Percentiles rank a stretch among this genome's conserved stretches.
phyloP scores from a whole-genome alignment of 208 protist genomes.

The Leishmania tropica region DNA sequence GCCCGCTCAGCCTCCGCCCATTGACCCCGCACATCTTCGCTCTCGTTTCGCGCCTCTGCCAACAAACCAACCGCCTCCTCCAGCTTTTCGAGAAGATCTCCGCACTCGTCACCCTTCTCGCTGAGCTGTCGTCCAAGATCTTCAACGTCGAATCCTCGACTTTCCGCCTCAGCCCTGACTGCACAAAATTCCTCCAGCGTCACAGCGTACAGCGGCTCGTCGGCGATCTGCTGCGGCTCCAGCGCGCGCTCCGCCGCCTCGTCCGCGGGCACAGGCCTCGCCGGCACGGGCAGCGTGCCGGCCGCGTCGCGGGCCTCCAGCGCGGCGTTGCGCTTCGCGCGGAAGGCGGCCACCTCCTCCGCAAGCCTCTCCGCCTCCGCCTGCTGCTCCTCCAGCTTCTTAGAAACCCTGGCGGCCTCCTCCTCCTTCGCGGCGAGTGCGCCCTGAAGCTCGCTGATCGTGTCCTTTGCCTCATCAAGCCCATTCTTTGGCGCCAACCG shows the following conservation, averaged over 20 bases:
- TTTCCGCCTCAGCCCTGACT: neutral
- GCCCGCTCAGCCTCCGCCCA: neutral
- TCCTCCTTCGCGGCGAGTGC: constrained; percentile 17
- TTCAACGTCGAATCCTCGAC: too few species aligned
- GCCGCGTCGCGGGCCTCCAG: constrained; percentile 30
- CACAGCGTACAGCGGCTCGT: constrained; percentile 32
- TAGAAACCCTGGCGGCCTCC: neutral
- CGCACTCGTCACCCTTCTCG: neutral
- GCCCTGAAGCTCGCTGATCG: neutral
- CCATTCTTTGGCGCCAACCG: neutral
- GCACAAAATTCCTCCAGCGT: constrained; percentile 7
- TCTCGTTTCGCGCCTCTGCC: neutral
- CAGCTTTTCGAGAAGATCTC: neutral
- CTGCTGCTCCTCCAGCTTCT: neutral
- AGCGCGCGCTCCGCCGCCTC: constrained; percentile 10
- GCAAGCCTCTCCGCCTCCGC: constrained; percentile 1
- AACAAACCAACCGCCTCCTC: neutral
- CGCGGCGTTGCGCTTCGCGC: constrained; percentile 36
- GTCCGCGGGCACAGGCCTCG: constrained; percentile 6
- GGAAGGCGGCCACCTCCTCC: constrained; percentile 11
- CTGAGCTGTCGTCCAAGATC: neutral
- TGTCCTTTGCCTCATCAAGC: neutral
- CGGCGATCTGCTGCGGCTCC: constrained; percentile 25
- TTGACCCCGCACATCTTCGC: neutral
- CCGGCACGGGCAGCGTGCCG: constrained; percentile 30